A percentile compares a stretch with the other conserved stretches of the same genome.
Evolutionary conservation across 1,284 basidiomycete species (phyloP).

Genomic region (Neolentinus lepideus): DNA sequence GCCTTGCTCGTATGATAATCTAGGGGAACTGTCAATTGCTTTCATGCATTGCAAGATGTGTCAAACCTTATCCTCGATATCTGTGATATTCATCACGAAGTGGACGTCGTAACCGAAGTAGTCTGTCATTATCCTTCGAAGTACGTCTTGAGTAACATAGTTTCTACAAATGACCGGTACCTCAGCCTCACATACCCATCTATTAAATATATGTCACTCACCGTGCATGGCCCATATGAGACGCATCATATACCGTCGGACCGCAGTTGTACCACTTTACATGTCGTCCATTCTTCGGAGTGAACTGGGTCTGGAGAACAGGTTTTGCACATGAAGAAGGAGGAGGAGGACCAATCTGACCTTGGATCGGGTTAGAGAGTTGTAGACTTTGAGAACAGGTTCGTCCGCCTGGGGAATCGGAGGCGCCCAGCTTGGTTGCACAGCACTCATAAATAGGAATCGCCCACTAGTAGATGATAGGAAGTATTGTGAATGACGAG

Average conservation of each 20-base stretch:
- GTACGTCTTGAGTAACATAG: conserved; percentile 96
- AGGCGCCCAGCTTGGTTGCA: conserved; percentile 49
- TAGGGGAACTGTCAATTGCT: conserved; percentile 23
- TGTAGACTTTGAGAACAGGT: conserved; percentile 82
- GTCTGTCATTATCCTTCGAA: conserved; percentile 89
- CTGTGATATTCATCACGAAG: conserved; percentile 99
- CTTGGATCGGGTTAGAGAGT: conserved; percentile 90
- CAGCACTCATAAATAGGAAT: conserved; percentile 25
- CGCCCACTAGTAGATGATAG: background rate
- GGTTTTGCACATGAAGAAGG: background rate
- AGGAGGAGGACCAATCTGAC: conserved; percentile 14
- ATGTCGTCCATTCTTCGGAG: conserved; percentile 73
- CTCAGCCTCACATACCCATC: background rate
- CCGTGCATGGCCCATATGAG: conserved; percentile 99
- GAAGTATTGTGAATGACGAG: background rate
- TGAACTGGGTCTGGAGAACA: conserved; percentile 64
- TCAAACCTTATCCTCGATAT: conserved; percentile 97
- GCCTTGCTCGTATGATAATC: conserved; percentile 89
- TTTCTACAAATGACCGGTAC: conserved; percentile 52
- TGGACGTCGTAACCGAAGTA: conserved; percentile 98
- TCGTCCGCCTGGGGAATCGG: conserved; percentile 43
- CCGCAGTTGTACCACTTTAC: conserved; percentile 99
- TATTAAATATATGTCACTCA: conserved; percentile 27
- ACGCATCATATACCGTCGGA: conserved; percentile 98
- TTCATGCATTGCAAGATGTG: conserved; percentile 8